Conservation (phyloP, 2,329 filamentous ascomycete species). For the Phymatotrichopsis omnivora region DNA sequence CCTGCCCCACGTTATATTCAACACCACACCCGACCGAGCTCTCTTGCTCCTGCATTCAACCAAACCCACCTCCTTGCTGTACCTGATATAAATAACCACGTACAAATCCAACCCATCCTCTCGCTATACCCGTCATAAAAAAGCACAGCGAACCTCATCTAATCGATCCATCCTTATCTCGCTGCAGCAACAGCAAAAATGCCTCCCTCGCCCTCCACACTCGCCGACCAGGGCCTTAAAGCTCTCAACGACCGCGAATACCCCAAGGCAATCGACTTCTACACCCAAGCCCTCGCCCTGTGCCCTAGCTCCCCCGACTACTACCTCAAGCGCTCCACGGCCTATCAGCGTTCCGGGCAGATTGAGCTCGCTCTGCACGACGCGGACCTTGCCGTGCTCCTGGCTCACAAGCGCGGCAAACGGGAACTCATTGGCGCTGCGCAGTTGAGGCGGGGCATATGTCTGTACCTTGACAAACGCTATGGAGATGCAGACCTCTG, state of each 20-base stretch:
- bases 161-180: neutral
- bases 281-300: slow-evolving; percentile 43
- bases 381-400: slow-evolving; percentile 41
- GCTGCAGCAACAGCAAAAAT: neutral
- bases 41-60: neutral
- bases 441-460: slow-evolving; percentile 51
- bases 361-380: slow-evolving; percentile 40
- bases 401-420: slow-evolving; percentile 46
- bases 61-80: neutral
- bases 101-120: neutral
- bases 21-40: too few relatives aligned
- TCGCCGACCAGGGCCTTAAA: slow-evolving; percentile 41
- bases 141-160: neutral
- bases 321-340: slow-evolving; percentile 54
- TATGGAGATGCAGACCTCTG: slow-evolving; percentile 50
- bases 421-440: slow-evolving; percentile 53
- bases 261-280: slow-evolving; percentile 45
- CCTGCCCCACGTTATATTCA: too few relatives aligned
- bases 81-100: neutral
- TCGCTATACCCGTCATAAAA: neutral
- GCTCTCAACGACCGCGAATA: slow-evolving; percentile 47
- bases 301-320: slow-evolving; percentile 52
- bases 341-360: slow-evolving; percentile 45
- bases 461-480: slow-evolving; percentile 47
- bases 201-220: slow-evolving; percentile 20